Evolutionary conservation across 208 protist genomes (phyloP), one percentile per base, ranked within the genome.

Genomic region (Wallacemonas collosoma): DNA sequence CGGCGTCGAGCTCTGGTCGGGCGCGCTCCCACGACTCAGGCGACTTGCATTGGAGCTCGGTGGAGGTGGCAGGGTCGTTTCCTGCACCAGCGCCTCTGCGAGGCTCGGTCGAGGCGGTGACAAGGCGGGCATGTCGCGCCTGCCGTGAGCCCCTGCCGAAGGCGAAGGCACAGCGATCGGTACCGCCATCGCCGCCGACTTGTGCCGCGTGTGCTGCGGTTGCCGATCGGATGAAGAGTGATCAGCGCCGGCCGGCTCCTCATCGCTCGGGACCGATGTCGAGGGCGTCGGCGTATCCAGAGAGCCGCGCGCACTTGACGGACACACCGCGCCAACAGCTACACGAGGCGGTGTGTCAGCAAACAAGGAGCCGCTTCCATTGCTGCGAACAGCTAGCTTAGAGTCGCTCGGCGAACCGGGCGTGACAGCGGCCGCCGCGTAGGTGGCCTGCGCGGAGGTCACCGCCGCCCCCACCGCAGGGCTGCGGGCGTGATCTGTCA

Each of bases 321-420:
- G 0, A 26, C 26, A 26, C 26, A 26, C 26, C 26, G 8, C 45
- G 6, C 45, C 45, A 12, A 0, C 9, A 14, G 60, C 7, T n/a
- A 7, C 40, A 47, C 60, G 60, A 8, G 60, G 60, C 7, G 60
- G 60, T 8, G 60, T 65, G 60, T 65, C 60, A 17, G 17, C 41
- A 41, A 65, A 65, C n/a, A 65, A 35, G 7, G 60, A 65, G 5
- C 60, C 60, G 60, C 60, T 65, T 6, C 41, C 60, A 36, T 41
- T 65, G n/a, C n/a, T 39, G 36, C 60, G 60, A n/a, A 12, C 60
- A 26, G n/a, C 60, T 3, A 51, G 43, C 26, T 65, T 65, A 4
- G 60, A 44, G 43, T 65, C 60, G n/a, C 36, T 48, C 8, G 60
- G 15, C 4, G 60, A 65, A 41, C 60, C 60, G 3, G 60, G 60